Conservation (phyloP, 192 early-diverging fungal species). For the Glomus cerebriforme region DNA sequence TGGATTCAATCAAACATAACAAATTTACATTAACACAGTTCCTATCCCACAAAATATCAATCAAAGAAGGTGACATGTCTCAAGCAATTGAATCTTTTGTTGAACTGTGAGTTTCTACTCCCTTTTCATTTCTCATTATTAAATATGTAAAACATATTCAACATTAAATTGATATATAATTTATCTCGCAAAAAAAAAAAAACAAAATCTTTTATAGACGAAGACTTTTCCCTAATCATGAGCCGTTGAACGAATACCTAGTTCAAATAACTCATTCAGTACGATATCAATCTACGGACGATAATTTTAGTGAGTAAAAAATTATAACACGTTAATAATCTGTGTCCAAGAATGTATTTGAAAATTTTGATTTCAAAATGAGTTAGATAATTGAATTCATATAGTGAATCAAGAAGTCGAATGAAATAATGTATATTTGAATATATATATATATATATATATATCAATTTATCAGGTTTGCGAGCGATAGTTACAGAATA, state of each 20-base stretch:
- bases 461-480: background rate
- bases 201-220: background rate
- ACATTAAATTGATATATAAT: background rate
- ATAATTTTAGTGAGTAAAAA: slow-evolving; percentile 29
- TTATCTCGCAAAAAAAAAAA: background rate
- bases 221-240: slow-evolving; percentile 11
- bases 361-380: background rate
- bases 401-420: too few relatives aligned
- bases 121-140: background rate
- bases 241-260: slow-evolving; percentile 28
- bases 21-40: background rate
- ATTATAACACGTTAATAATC: background rate
- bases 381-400: background rate
- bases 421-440: too few relatives aligned
- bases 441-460: too few relatives aligned
- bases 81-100: background rate
- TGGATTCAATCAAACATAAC: too few relatives aligned
- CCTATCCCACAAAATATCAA: slow-evolving; percentile 20
- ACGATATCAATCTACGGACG: background rate
- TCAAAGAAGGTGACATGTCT: slow-evolving; percentile 26
- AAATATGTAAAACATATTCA: background rate
- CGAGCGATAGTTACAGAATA: background rate
- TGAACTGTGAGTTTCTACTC: slow-evolving; percentile 22
- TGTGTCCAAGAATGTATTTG: background rate
- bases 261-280: slow-evolving; percentile 27